Percentiles rank a stretch among this genome's conserved stretches.
These are phyloP conservation scores for Pseudozyma flocculosa DNA, from an alignment of 1,284 basidiomycete species.

Conservation along the genomic window DNA sequence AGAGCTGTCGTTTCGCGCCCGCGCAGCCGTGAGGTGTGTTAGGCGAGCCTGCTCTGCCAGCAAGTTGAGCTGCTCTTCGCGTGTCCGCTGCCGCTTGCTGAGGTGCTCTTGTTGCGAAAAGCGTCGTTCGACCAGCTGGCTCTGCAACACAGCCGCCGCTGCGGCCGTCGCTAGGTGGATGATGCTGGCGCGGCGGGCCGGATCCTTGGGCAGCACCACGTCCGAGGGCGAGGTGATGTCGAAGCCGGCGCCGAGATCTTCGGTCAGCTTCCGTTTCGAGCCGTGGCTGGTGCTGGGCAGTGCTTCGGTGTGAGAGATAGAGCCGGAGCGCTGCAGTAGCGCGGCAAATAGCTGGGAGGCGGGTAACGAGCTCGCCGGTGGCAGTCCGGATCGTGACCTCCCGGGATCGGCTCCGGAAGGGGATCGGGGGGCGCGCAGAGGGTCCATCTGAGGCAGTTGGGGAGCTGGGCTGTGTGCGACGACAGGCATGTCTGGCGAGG, in stretches of 20 bases:
- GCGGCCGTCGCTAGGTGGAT: slow-evolving; percentile 34
- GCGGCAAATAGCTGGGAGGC: too few species aligned
- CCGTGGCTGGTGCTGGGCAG: too few species aligned
- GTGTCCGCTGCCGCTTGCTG: slow-evolving; percentile 17
- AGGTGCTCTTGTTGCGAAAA: slow-evolving; percentile 27
- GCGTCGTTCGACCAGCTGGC: slow-evolving; percentile 18
- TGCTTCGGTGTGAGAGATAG: background rate
- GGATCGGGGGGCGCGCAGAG: too few species aligned
- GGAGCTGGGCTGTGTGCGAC: too few species aligned
- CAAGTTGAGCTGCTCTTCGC: slow-evolving; percentile 28
- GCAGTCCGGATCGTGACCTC: too few species aligned
- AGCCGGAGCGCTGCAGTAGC: background rate
- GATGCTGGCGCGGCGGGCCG: slow-evolving; percentile 29
- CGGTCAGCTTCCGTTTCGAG: slow-evolving; percentile 23
- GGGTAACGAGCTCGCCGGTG: too few species aligned
- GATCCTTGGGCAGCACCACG: slow-evolving; percentile 20
- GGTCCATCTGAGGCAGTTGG: too few species aligned
- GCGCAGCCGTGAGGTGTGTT: slow-evolving; percentile 1
- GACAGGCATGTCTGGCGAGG: too few species aligned
- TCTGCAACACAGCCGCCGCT: slow-evolving; percentile 28
- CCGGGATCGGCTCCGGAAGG: too few species aligned
- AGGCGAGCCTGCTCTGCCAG: slow-evolving; percentile 35
- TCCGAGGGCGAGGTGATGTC: slow-evolving; percentile 16
- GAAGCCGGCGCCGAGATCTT: slow-evolving; percentile 12
- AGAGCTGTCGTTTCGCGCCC: slow-evolving; percentile 4